A percentile compares a stretch with the other conserved stretches of the same genome.
These are phyloP conservation scores for Clitoria ternatea DNA, from an alignment of 306 rosid species.

Conservation along the genomic window DNA sequence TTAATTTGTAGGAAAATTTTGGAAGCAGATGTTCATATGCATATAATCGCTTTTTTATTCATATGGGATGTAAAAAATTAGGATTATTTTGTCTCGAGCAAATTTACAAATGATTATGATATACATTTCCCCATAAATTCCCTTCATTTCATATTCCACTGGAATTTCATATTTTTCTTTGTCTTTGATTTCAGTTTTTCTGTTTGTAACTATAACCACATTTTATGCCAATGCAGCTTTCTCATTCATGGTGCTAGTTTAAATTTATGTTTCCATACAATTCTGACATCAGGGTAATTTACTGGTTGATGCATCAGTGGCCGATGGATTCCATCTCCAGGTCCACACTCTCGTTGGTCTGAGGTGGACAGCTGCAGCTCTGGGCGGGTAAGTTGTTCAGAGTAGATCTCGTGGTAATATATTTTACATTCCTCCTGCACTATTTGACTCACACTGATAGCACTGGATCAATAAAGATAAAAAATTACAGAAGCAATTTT, in stretches of 20 bases:
- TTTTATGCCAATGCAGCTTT: constrained; percentile 34
- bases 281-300: constrained; percentile 89
- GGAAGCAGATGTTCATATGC: neutral
- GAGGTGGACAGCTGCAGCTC: constrained; percentile 89
- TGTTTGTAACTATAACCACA: constrained; percentile 24
- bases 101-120: constrained; percentile 2
- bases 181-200: constrained; percentile 16
- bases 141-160: neutral
- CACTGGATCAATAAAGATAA: too few species aligned
- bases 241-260: constrained; percentile 43
- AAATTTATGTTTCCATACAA: constrained; percentile 56
- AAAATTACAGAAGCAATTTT: too few species aligned
- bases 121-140: neutral
- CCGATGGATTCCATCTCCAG: constrained; percentile 71
- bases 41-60: neutral
- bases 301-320: constrained; percentile 97
- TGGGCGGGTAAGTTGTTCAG: constrained; percentile 53
- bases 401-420: constrained; percentile 16
- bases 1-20: neutral
- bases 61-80: neutral
- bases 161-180: constrained; percentile 14
- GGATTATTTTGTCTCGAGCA: neutral
- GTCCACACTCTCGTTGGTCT: constrained; percentile 67
- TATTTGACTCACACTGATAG: constrained; percentile 1
- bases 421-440: constrained; percentile 13